Conservation (phyloP, 805 yeast genomes). For the Sugiyamaella boreocaroliniensis region DNA sequence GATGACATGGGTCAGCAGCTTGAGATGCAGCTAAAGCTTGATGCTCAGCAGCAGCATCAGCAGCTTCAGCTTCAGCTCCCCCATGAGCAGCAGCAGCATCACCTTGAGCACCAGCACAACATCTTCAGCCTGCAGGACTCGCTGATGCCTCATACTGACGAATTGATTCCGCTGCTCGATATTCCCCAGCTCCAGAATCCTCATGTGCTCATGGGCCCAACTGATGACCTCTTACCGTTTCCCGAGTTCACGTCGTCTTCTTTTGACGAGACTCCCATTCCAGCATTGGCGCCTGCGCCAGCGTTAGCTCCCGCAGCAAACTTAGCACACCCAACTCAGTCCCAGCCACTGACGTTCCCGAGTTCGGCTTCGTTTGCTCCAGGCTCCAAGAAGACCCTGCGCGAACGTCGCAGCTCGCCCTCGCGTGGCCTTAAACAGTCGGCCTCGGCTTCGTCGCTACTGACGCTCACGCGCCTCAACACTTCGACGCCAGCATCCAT, state of each 20-base stretch:
- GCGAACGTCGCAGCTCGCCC: constrained; percentile 7
- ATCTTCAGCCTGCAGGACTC: too few relatives aligned
- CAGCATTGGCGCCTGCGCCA: not conserved
- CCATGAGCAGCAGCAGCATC: too few relatives aligned
- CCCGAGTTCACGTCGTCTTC: too few relatives aligned
- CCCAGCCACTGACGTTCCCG: not conserved
- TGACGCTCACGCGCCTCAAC: not conserved
- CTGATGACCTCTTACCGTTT: too few relatives aligned
- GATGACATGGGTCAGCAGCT: not conserved
- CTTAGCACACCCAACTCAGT: not conserved
- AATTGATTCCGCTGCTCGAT: too few relatives aligned
- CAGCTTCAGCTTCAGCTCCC: not conserved
- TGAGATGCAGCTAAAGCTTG: not conserved
- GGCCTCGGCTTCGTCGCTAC: not conserved
- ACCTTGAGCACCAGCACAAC: too few relatives aligned
- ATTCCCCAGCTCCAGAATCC: too few relatives aligned
- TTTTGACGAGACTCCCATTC: too few relatives aligned
- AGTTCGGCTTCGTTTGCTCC: not conserved
- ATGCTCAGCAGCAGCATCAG: not conserved
- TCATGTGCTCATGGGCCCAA: too few relatives aligned
- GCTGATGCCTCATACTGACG: too few relatives aligned
- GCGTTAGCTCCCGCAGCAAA: not conserved
- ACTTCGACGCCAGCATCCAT: constrained; percentile 1
- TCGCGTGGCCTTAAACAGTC: not conserved
- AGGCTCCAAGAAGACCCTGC: not conserved